A percentile compares a stretch with the other conserved stretches of the same genome.
phyloP scores from a whole-genome alignment of 192 early-diverging fungal species.

The Chytriomyces sp. region DNA sequence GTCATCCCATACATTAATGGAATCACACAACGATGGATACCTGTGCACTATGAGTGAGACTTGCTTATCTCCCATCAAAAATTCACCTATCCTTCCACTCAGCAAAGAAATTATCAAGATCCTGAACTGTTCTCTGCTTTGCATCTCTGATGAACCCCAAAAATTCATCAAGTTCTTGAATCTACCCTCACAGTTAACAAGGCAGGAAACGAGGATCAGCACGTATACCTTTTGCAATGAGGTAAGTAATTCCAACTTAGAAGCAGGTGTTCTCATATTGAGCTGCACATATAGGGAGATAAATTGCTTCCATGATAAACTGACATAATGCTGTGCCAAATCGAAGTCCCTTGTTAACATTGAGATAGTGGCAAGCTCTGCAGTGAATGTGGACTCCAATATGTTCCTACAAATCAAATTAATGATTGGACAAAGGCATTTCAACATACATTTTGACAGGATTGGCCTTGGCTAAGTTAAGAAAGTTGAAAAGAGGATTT shows the following conservation, averaged over 20 bases:
- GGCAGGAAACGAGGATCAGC: no score
- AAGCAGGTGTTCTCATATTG: slow-evolving; percentile 26
- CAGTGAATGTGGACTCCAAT: not conserved
- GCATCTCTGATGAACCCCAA: not conserved
- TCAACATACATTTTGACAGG: not conserved
- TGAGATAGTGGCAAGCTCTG: slow-evolving; percentile 13
- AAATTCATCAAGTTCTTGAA: not conserved
- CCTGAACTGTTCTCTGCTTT: no score
- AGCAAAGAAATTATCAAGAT: not conserved
- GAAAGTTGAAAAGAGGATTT: slow-evolving; percentile 48
- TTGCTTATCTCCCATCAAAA: not conserved
- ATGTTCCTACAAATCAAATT: not conserved
- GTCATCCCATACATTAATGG: slow-evolving; percentile 66
- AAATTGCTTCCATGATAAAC: slow-evolving; percentile 27
- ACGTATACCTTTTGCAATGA: slow-evolving; percentile 20
- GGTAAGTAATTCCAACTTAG: slow-evolving; percentile 5
- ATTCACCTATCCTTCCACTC: not conserved
- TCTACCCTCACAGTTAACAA: no score
- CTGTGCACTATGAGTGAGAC: not conserved
- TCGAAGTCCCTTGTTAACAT: slow-evolving; percentile 28
- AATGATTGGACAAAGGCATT: not conserved
- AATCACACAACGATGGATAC: slow-evolving; percentile 36
- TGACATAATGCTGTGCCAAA: slow-evolving; percentile 37
- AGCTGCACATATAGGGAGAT: slow-evolving; percentile 27
- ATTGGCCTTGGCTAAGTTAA: not conserved